A percentile compares a stretch with the other conserved stretches of the same genome.
phyloP scores from a whole-genome alignment of 2,329 filamentous ascomycete species.

The Claviceps sp. region DNA sequence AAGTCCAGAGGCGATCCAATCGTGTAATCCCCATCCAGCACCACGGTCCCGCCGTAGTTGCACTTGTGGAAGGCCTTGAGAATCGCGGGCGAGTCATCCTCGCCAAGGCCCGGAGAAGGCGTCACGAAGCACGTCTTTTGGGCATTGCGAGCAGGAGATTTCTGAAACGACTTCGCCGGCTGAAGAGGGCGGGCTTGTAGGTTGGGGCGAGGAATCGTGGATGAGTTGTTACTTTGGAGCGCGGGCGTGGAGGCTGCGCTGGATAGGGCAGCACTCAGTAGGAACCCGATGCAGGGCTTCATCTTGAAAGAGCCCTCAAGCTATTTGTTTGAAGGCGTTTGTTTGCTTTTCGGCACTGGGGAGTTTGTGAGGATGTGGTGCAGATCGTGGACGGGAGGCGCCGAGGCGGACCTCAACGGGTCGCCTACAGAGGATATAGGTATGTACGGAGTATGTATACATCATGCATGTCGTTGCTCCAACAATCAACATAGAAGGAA shows the following conservation, averaged over 20 bases:
- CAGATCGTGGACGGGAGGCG: no score
- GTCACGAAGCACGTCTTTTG: not conserved
- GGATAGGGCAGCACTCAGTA: not conserved
- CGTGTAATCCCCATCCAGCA: conserved; percentile 45
- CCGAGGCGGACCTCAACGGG: no score
- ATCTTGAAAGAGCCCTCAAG: not conserved
- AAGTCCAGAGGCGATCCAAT: conserved; percentile 52
- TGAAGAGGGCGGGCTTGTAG: not conserved
- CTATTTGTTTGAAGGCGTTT: no score
- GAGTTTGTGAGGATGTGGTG: no score
- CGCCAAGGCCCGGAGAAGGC: not conserved
- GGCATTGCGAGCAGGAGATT: not conserved
- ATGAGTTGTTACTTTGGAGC: not conserved
- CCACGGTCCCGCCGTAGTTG: conserved; percentile 48
- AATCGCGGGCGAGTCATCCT: not conserved
- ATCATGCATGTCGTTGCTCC: no score
- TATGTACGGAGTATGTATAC: no score
- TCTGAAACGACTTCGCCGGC: not conserved
- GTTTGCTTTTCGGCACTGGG: no score
- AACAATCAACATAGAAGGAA: no score
- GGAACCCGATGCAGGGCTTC: not conserved
- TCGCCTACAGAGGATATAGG: no score
- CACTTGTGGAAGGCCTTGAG: conserved; percentile 20
- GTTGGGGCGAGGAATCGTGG: not conserved
- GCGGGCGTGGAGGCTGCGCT: not conserved